phyloP scores from a whole-genome alignment of 1,284 basidiomycete species.

The Sphaerobolus stellatus region DNA sequence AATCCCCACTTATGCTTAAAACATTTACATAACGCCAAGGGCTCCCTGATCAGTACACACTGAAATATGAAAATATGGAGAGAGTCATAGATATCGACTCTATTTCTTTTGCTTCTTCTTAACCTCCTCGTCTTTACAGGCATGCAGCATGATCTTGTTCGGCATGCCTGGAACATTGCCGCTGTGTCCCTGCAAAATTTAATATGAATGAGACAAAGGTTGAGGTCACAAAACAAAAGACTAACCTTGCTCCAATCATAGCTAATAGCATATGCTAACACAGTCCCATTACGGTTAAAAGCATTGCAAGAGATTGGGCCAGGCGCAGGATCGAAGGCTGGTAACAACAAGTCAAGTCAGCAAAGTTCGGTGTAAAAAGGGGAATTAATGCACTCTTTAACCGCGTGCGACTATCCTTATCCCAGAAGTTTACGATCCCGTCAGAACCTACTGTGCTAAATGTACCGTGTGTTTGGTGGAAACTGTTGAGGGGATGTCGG shows the following conservation, averaged over 20 bases:
- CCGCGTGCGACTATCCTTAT: slow-evolving; percentile 48
- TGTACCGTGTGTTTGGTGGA: slow-evolving; percentile 55
- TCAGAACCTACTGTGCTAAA: slow-evolving; percentile 46
- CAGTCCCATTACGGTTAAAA: slow-evolving; percentile 46
- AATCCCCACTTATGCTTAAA: too few species aligned
- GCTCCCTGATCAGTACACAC: too few species aligned
- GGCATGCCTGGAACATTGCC: slow-evolving; percentile 41
- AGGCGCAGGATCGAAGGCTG: slow-evolving; percentile 39
- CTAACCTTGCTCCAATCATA: slow-evolving; percentile 44
- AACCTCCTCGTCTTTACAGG: slow-evolving; percentile 44
- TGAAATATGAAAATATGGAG: too few species aligned
- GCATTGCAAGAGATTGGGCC: slow-evolving; percentile 38
- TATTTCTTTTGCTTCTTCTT: slow-evolving; percentile 21
- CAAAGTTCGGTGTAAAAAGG: background rate
- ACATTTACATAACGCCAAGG: too few species aligned
- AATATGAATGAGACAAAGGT: background rate
- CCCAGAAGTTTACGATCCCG: slow-evolving; percentile 38
- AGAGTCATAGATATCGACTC: too few species aligned
- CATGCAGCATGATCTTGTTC: slow-evolving; percentile 50
- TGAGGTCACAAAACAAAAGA: background rate
- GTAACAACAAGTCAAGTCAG: slow-evolving; percentile 23
- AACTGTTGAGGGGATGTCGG: slow-evolving; percentile 24
- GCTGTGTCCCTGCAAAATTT: slow-evolving; percentile 33
- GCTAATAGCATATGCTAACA: slow-evolving; percentile 47
- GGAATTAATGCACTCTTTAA: slow-evolving; percentile 46